Evolutionary conservation across 2,329 filamentous ascomycete genomes (phyloP).

Genomic region (Monilinia fructicola): DNA sequence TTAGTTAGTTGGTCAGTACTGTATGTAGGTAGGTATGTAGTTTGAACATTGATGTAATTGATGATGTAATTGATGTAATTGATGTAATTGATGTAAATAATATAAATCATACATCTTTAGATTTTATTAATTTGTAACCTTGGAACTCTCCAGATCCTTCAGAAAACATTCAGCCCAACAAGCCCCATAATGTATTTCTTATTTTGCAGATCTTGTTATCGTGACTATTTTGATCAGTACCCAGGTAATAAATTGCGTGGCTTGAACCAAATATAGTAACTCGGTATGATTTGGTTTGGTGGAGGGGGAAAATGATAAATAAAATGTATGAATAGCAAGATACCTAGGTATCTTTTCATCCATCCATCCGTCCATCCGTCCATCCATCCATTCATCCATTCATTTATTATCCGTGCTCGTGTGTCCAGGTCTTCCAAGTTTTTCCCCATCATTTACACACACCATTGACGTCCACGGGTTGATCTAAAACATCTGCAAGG

Average conservation of each 20-base stretch:
- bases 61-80: too few species aligned
- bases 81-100: too few species aligned
- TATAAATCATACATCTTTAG: too few species aligned
- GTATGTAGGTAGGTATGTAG: too few species aligned
- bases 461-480: conserved; percentile 18
- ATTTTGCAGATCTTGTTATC: conserved; percentile 9
- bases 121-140: too few species aligned
- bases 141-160: too few species aligned
- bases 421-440: conserved; percentile 3
- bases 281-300: background rate
- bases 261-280: conserved; percentile 12
- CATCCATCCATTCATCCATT: background rate
- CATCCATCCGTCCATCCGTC: background rate
- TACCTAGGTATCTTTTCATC: background rate
- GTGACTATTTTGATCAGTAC: conserved; percentile 1
- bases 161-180: conserved; percentile 8
- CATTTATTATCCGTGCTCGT: conserved; percentile 3
- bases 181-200: background rate
- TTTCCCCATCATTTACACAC: background rate
- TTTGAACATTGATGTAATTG: too few species aligned
- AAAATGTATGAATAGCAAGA: background rate
- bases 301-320: conserved; percentile 2
- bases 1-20: too few species aligned
- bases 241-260: conserved; percentile 10
- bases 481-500: conserved; percentile 14